A percentile compares a stretch with the other conserved stretches of the same genome.
Evolutionary conservation across 2,329 filamentous ascomycete species (phyloP).

Genomic region (Chaetomiaceae sp.): DNA sequence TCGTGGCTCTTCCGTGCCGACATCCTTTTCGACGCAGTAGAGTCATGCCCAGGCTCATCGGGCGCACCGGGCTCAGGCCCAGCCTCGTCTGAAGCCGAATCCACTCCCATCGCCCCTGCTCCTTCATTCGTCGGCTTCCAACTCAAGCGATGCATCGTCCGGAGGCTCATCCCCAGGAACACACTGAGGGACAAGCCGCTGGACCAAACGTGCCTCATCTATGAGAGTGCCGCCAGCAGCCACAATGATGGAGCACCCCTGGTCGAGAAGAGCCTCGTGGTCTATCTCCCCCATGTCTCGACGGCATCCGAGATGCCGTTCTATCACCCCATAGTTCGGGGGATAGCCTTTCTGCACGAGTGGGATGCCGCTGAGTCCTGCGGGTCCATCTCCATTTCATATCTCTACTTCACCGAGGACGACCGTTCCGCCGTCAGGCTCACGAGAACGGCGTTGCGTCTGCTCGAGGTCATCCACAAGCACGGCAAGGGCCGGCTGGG

Average conservation of each 20-base stretch:
- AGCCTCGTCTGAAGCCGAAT: not conserved
- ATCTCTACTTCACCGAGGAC: conserved; percentile 45
- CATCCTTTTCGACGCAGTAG: conserved; percentile 55
- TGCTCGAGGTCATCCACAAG: conserved; percentile 66
- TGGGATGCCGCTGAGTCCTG: conserved; percentile 43
- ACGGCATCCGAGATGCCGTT: conserved; percentile 65
- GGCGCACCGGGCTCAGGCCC: too few relatives aligned
- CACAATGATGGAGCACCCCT: conserved; percentile 21
- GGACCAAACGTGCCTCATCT: conserved; percentile 78
- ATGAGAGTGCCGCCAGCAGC: conserved; percentile 33
- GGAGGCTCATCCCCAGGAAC: conserved; percentile 78
- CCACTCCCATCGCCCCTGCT: conserved; percentile 33
- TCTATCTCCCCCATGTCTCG: conserved; percentile 72
- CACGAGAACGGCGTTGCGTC: conserved; percentile 60
- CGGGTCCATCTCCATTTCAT: conserved; percentile 57
- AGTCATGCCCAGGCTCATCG: conserved; percentile 15
- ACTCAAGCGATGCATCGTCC: conserved; percentile 62
- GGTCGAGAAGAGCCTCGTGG: conserved; percentile 48
- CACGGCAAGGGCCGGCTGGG: conserved; percentile 60
- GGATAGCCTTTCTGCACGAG: conserved; percentile 71
- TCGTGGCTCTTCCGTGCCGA: conserved; percentile 75
- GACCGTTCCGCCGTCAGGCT: conserved; percentile 43
- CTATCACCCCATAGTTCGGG: conserved; percentile 76
- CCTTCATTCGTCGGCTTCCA: conserved; percentile 43
- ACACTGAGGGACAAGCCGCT: conserved; percentile 67